Evolutionary conservation across 495 filamentous ascomycete species (phyloP).

Genomic region (Talaromyces proteolyticus): DNA sequence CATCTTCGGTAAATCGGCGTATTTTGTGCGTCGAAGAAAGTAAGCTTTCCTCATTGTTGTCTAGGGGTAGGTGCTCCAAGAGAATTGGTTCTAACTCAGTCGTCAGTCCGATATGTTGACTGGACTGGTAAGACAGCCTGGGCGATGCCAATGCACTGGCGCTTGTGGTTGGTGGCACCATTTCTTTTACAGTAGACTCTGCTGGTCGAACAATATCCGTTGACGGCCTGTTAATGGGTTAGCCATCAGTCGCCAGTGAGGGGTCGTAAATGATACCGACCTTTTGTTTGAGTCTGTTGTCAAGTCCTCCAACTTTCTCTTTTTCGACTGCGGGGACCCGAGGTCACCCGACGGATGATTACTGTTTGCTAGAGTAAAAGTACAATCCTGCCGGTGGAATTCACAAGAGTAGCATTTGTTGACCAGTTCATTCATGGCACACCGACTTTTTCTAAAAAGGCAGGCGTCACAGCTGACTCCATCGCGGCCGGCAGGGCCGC

Average conservation of each 20-base stretch:
- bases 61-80: constrained; percentile 37
- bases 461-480: constrained; percentile 71
- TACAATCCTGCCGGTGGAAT: constrained; percentile 50
- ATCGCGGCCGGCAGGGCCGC: constrained; percentile 29
- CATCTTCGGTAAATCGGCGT: constrained; percentile 72
- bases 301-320: constrained; percentile 54
- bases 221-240: neutral
- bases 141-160: constrained; percentile 1
- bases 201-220: neutral
- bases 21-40: constrained; percentile 39
- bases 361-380: constrained; percentile 29
- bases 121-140: constrained; percentile 35
- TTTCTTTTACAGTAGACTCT: constrained; percentile 3
- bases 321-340: constrained; percentile 54
- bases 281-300: constrained; percentile 34
- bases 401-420: constrained; percentile 49
- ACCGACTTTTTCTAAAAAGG: constrained; percentile 77
- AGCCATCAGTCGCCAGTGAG: neutral
- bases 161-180: constrained; percentile 3
- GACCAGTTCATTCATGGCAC: constrained; percentile 68
- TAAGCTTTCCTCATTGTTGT: constrained; percentile 34
- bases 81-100: constrained; percentile 47
- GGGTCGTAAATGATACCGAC: constrained; percentile 17
- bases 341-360: constrained; percentile 6
- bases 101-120: constrained; percentile 47